A percentile compares a stretch with the other conserved stretches of the same genome.
phyloP scores from a whole-genome alignment of 768 basidiomycete genomes.

The Xerocomellus intermedius region DNA sequence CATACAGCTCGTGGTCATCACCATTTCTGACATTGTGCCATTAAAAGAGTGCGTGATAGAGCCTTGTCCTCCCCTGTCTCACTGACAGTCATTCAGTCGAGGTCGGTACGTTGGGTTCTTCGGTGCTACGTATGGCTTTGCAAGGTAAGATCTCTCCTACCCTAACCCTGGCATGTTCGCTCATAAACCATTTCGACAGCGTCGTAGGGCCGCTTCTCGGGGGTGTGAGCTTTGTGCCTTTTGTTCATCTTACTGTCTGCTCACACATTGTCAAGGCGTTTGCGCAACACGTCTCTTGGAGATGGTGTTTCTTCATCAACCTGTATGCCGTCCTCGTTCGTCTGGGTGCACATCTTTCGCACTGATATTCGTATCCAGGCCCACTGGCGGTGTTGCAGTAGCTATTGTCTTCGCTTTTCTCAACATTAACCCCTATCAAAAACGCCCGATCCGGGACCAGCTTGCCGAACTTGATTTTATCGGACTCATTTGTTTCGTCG shows the following conservation, averaged over 20 bases:
- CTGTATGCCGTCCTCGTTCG: constrained; percentile 40
- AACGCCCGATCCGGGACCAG: constrained; percentile 56
- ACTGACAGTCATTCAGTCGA: constrained; percentile 46
- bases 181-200: constrained; percentile 28
- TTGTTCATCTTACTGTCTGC: background rate
- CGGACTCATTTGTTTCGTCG: constrained; percentile 61
- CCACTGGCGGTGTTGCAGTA: constrained; percentile 68
- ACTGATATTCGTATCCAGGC: constrained; percentile 39
- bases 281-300: constrained; percentile 73
- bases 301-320: constrained; percentile 85
- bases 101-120: constrained; percentile 76
- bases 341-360: background rate
- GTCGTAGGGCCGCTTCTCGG: constrained; percentile 81
- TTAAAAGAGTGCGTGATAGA: constrained; percentile 58
- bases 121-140: constrained; percentile 76
- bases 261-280: constrained; percentile 42
- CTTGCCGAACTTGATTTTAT: constrained; percentile 68
- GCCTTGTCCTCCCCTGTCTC: background rate
- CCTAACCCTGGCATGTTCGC: background rate
- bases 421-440: constrained; percentile 71
- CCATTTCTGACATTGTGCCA: constrained; percentile 80
- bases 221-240: constrained; percentile 52
- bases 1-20: constrained; percentile 73
- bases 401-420: constrained; percentile 68
- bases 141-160: constrained; percentile 34